Conservation (phyloP, 495 filamentous ascomycete genomes). For the Xylaria longipes region DNA sequence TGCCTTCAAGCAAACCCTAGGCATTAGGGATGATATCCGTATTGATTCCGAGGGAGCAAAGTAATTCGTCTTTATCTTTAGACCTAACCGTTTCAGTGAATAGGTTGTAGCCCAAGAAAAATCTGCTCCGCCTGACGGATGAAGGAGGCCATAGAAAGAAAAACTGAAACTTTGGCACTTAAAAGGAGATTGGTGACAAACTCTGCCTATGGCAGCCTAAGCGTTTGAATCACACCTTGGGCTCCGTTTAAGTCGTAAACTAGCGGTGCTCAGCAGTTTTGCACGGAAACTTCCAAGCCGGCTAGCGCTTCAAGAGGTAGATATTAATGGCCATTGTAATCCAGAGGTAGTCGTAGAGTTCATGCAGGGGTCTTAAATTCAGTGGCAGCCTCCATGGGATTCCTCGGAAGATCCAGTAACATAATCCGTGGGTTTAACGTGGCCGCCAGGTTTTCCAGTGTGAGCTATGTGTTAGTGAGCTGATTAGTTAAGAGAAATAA, state of each 20-base stretch:
- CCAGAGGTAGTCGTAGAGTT: conserved; percentile 8
- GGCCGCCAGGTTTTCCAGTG: conserved; percentile 6
- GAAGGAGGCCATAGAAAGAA: background rate
- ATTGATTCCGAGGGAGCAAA: background rate
- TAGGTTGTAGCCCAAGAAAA: background rate
- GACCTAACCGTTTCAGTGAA: background rate
- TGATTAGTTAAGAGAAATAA: conserved; percentile 1
- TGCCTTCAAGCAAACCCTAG: background rate
- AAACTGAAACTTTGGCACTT: background rate
- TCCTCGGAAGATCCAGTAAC: conserved; percentile 17
- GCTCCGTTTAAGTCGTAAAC: background rate
- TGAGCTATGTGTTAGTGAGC: conserved; percentile 23
- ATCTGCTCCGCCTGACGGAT: background rate
- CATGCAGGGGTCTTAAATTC: background rate
- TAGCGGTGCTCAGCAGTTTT: background rate
- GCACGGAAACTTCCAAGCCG: conserved; percentile 10
- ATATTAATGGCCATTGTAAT: conserved; percentile 8
- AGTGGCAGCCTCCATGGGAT: background rate
- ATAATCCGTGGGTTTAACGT: background rate
- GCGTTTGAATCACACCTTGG: conserved; percentile 9
- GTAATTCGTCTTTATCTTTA: background rate
- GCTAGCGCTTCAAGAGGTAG: background rate
- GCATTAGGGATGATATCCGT: background rate
- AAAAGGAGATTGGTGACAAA: background rate
- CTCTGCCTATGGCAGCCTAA: background rate